These are phyloP conservation scores for Tetraselmis striata DNA, from an alignment of 139 green algal genomes.

Conservation along the genomic window DNA sequence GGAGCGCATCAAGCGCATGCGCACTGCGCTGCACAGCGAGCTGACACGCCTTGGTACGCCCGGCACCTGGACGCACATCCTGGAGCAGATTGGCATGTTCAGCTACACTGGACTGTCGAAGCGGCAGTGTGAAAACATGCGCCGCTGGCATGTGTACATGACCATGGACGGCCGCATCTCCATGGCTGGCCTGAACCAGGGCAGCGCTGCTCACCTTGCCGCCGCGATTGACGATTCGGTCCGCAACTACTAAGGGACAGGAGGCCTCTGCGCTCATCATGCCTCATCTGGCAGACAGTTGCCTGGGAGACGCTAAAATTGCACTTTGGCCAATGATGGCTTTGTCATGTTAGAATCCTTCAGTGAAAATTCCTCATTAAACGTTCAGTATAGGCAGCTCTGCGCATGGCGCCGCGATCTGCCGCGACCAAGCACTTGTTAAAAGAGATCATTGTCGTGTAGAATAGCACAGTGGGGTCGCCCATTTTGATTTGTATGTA, in stretches of 20 bases:
- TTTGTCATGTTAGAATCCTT: too few relatives aligned
- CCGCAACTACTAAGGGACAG: slow-evolving; percentile 6
- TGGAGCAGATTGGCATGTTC: slow-evolving; percentile 29
- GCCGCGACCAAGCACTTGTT: too few relatives aligned
- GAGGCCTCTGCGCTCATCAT: too few relatives aligned
- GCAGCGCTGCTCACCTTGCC: slow-evolving; percentile 3
- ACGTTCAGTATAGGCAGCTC: too few relatives aligned
- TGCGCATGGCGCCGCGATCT: too few relatives aligned
- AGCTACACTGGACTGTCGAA: slow-evolving; percentile 19
- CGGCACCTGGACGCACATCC: slow-evolving; percentile 18
- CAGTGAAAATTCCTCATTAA: too few relatives aligned
- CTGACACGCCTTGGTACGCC: neutral
- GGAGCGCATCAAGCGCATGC: slow-evolving; percentile 15
- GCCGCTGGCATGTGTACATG: slow-evolving; percentile 21
- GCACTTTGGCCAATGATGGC: too few relatives aligned
- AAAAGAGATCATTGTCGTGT: too few relatives aligned
- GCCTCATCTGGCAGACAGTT: too few relatives aligned
- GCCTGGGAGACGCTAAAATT: too few relatives aligned
- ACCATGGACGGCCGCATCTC: slow-evolving; percentile 23
- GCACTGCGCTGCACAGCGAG: neutral
- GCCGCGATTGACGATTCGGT: slow-evolving; percentile 14
- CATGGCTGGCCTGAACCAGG: slow-evolving; percentile 13
- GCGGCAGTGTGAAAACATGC: slow-evolving; percentile 19
- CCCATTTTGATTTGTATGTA: too few relatives aligned
- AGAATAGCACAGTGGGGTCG: too few relatives aligned